Conservation (phyloP, 2,329 filamentous ascomycete genomes). For the Diaporthe ampelina region DNA sequence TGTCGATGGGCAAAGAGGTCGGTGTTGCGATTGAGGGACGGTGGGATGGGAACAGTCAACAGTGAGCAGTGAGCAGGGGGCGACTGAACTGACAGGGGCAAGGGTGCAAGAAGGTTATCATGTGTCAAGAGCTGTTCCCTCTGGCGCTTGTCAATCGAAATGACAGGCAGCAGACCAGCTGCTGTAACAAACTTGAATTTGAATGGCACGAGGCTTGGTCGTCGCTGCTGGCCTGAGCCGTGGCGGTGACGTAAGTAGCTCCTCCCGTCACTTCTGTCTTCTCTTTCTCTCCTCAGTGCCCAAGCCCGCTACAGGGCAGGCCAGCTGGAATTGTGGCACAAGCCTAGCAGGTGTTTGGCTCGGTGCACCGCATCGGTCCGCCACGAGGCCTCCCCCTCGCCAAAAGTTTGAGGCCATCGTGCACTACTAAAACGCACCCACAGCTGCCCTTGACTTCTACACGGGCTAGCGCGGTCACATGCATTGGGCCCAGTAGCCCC, state of each 20-base stretch:
- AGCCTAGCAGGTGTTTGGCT: background rate
- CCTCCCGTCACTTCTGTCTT: background rate
- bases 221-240: slow-evolving; percentile 8
- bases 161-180: slow-evolving; percentile 11
- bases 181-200: slow-evolving; percentile 26
- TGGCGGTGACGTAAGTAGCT: slow-evolving; percentile 19
- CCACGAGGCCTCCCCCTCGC: background rate
- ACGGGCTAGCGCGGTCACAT: slow-evolving; percentile 17
- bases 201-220: background rate
- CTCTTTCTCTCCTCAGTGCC: background rate
- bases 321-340: background rate
- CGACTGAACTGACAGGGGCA: background rate
- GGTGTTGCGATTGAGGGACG: slow-evolving; percentile 11
- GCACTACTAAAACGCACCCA: background rate
- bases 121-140: slow-evolving; percentile 4
- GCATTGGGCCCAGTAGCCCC: background rate
- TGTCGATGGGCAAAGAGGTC: background rate
- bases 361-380: background rate
- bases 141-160: slow-evolving; percentile 24
- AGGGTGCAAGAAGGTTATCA: slow-evolving; percentile 18
- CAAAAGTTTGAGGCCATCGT: background rate
- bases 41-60: background rate
- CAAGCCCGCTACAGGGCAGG: background rate
- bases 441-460: background rate
- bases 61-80: background rate